A percentile compares a stretch with the other conserved stretches of the same genome.
Evolutionary conservation across 202 grass and related monocot species (phyloP).

Genomic region (Panicum virgatum): DNA sequence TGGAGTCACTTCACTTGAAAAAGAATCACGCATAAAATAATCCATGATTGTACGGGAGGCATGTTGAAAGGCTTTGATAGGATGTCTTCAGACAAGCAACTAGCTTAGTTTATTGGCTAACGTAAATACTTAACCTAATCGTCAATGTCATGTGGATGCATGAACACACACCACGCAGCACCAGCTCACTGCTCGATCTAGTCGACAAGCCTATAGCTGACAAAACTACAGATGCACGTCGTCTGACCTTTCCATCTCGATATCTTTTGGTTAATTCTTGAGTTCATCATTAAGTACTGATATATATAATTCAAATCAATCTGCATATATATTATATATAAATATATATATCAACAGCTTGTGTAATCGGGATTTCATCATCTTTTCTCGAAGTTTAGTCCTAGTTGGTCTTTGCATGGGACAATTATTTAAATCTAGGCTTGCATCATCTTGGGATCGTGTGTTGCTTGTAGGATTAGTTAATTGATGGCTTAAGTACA

Average conservation of each 20-base stretch:
- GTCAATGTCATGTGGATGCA: constrained; percentile 21
- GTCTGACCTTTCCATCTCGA: constrained; percentile 4
- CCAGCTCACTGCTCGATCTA: constrained; percentile 35
- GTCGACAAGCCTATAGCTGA: constrained; percentile 44
- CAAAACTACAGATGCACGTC: constrained; percentile 34
- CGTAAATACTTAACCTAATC: constrained; percentile 16
- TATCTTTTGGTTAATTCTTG: not conserved
- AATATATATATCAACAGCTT: not conserved
- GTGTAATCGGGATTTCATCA: constrained; percentile 15
- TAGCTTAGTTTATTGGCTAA: constrained; percentile 42
- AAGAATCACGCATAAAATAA: constrained; percentile 43
- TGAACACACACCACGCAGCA: constrained; percentile 10
- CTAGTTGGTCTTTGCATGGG: constrained; percentile 15
- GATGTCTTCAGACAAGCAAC: constrained; percentile 61
- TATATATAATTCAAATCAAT: too few relatives aligned
- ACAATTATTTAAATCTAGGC: constrained; percentile 42
- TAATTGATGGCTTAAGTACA: constrained; percentile 58
- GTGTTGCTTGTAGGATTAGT: constrained; percentile 54
- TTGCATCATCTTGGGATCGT: constrained; percentile 71
- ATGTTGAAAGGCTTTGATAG: constrained; percentile 55
- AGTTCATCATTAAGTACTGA: too few relatives aligned
- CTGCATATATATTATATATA: too few relatives aligned
- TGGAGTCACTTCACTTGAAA: constrained; percentile 38
- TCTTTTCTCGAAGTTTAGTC: constrained; percentile 29
- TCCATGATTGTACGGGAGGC: constrained; percentile 53